Conservation (phyloP, 192 early-diverging fungal genomes). For the Dispira simplex region DNA sequence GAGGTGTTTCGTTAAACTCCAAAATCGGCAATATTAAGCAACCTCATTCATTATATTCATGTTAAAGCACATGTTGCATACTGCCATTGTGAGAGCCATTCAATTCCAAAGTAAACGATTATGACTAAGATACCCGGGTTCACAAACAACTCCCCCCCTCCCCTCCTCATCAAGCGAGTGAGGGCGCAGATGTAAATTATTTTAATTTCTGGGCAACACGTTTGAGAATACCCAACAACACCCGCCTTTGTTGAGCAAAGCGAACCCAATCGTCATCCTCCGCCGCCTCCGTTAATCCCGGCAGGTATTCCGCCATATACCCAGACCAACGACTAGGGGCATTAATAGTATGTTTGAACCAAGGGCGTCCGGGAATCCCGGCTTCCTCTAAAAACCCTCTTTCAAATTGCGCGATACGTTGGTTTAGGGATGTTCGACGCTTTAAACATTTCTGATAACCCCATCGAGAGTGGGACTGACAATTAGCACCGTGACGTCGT, state of each 20-base stretch:
- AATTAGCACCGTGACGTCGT: conserved; percentile 22
- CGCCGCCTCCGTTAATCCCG: conserved; percentile 33
- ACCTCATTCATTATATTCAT: too few relatives aligned
- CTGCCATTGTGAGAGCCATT: too few relatives aligned
- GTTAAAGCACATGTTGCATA: too few relatives aligned
- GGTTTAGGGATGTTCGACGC: conserved; percentile 26
- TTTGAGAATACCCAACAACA: conserved; percentile 15
- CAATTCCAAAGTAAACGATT: too few relatives aligned
- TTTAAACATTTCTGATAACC: conserved; percentile 16
- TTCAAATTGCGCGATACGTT: conserved; percentile 31
- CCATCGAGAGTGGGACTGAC: conserved; percentile 14
- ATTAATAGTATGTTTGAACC: conserved; percentile 45
- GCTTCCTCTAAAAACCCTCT: conserved; percentile 36
- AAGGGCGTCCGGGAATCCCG: conserved; percentile 36
- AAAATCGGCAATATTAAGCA: too few relatives aligned
- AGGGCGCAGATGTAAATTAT: too few relatives aligned
- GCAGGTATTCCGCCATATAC: conserved; percentile 32
- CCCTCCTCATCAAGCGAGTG: too few relatives aligned
- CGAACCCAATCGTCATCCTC: conserved; percentile 19
- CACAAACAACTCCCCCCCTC: too few relatives aligned
- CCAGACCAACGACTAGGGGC: conserved; percentile 37
- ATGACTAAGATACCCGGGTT: too few relatives aligned
- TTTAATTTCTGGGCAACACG: too few relatives aligned
- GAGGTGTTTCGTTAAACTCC: too few relatives aligned
- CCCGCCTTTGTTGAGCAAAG: conserved; percentile 18